Conservation (phyloP, 805 yeast species). For the Saccharomycopsis microspora region DNA sequence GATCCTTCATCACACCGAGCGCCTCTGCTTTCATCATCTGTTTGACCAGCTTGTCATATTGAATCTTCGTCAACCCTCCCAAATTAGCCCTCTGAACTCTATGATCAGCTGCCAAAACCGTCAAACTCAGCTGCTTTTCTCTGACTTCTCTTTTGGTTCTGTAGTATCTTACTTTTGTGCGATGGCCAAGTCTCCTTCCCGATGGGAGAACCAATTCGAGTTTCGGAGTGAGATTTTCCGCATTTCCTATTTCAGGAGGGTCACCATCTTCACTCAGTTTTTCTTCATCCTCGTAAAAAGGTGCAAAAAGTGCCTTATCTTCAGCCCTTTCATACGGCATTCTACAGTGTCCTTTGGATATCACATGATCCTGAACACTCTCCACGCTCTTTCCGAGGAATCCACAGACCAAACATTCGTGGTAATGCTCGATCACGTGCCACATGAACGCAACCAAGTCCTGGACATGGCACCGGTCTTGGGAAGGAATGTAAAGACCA, state of each 20-base stretch:
- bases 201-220: slow-evolving; percentile 63
- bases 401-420: slow-evolving; percentile 63
- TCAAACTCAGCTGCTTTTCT: slow-evolving; percentile 37
- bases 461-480: slow-evolving; percentile 52
- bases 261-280: slow-evolving; percentile 19
- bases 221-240: slow-evolving; percentile 23
- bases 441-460: slow-evolving; percentile 68
- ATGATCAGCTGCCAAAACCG: slow-evolving; percentile 69
- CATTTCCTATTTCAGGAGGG: slow-evolving; percentile 21
- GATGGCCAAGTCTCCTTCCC: slow-evolving; percentile 73
- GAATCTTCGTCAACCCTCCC: slow-evolving; percentile 20
- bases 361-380: slow-evolving; percentile 83
- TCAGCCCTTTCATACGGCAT: slow-evolving; percentile 79
- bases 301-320: slow-evolving; percentile 64
- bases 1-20: slow-evolving; percentile 24
- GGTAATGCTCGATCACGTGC: slow-evolving; percentile 74
- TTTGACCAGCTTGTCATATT: slow-evolving; percentile 29
- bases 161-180: slow-evolving; percentile 60
- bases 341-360: slow-evolving; percentile 74
- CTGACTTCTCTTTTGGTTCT: slow-evolving; percentile 50
- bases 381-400: slow-evolving; percentile 79
- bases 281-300: slow-evolving; percentile 55
- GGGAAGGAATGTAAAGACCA: slow-evolving; percentile 71
- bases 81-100: slow-evolving; percentile 28
- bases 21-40: slow-evolving; percentile 38